These are phyloP conservation scores for Ulmus americana DNA, from an alignment of 331 rosid species.

Conservation along the genomic window DNA sequence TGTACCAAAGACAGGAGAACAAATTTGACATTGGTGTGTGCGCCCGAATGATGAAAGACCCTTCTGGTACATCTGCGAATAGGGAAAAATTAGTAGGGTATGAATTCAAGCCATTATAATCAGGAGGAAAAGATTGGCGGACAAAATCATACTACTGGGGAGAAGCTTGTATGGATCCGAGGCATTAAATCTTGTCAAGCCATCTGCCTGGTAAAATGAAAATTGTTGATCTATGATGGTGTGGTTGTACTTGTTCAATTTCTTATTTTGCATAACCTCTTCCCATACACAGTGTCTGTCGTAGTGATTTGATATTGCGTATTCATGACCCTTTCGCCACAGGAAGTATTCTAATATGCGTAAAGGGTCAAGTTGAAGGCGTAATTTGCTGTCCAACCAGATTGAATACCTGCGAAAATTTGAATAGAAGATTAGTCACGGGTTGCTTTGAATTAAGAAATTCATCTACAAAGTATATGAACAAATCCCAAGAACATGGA, in stretches of 20 bases:
- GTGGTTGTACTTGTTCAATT: conserved; percentile 81
- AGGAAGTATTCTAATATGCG: conserved; percentile 80
- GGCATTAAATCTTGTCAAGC: conserved; percentile 70
- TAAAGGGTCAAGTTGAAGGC: conserved; percentile 82
- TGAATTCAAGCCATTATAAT: conserved; percentile 5
- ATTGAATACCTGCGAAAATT: conserved; percentile 64
- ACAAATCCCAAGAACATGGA: background rate
- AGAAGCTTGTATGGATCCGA: conserved; percentile 77
- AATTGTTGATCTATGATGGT: conserved; percentile 72
- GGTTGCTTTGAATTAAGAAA: conserved; percentile 6
- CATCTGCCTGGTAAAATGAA: conserved; percentile 77
- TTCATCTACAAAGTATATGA: background rate
- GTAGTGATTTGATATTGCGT: conserved; percentile 83
- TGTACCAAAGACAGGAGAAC: conserved; percentile 95
- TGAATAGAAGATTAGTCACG: background rate
- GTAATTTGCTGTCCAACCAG: conserved; percentile 94
- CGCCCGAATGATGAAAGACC: conserved; percentile 77
- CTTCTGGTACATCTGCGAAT: conserved; percentile 80
- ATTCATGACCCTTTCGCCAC: conserved; percentile 91
- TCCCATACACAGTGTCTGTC: conserved; percentile 93
- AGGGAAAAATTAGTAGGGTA: background rate
- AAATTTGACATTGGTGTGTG: conserved; percentile 92
- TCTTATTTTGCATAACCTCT: conserved; percentile 83
- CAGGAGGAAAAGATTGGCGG: background rate
- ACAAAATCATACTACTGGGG: conserved; percentile 72